These are phyloP conservation scores for Trifolium pratense DNA, from an alignment of 306 rosid genomes.

Conservation along the genomic window DNA sequence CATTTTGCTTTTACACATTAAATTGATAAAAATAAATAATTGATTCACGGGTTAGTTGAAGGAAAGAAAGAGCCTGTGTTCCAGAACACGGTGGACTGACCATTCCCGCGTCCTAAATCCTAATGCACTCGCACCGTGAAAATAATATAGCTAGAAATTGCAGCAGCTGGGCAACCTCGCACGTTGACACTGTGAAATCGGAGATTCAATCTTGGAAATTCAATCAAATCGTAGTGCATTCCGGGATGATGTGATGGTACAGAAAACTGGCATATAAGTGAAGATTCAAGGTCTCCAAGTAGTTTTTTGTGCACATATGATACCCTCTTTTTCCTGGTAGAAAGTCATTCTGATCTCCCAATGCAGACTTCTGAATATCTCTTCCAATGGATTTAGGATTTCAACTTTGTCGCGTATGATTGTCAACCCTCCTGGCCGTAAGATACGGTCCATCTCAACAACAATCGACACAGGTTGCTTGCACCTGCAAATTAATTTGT, in stretches of 20 bases:
- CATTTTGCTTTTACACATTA: not conserved
- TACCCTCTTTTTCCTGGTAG: conserved; percentile 74
- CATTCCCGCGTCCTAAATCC: no score
- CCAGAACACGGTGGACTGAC: no score
- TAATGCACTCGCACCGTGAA: no score
- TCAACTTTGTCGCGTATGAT: conserved; percentile 87
- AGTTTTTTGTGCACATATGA: conserved; percentile 84
- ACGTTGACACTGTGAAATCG: no score
- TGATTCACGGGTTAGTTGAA: conserved; percentile 19
- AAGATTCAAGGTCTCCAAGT: conserved; percentile 74
- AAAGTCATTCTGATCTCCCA: conserved; percentile 89
- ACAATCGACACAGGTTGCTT: conserved; percentile 78
- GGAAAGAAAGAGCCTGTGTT: conserved; percentile 10
- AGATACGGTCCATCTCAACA: conserved; percentile 92
- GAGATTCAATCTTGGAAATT: not conserved
- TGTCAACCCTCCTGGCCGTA: conserved; percentile 91
- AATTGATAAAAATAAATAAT: not conserved
- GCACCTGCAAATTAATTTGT: conserved; percentile 63
- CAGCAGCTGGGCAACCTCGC: no score
- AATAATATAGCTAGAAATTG: no score
- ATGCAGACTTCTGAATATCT: conserved; percentile 68
- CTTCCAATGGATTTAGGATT: conserved; percentile 76
- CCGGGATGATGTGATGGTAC: conserved; percentile 11
- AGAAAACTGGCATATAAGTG: conserved; percentile 14
- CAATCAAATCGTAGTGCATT: not conserved